Base-by-base conservation (phyloP, 164 flowering plant genomes). In the Piper betle region DNA sequence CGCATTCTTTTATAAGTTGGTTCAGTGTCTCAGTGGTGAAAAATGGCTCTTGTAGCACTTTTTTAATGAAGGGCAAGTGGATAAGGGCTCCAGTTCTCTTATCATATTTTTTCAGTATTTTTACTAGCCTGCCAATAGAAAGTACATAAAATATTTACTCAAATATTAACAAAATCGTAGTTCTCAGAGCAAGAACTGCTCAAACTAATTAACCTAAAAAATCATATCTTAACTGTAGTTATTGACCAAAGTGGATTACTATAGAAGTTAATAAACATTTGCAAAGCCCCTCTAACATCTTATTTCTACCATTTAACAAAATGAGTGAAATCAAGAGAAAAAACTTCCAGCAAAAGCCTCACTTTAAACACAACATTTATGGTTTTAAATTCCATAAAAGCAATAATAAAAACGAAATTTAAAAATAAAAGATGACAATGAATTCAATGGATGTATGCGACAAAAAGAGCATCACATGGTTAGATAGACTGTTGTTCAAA, bases 81-180 rank as follows among this genome's bases (percentile, higher is more conserved):
- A 89, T 62, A 41, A 85, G 60, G 52, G 68, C 87, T 37, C 97
- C 97, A 0, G 97, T 89, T 74, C 96, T 76, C 73, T 89, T 89
- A 53, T 89, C 96, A 64, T 82, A 86, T 73, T 89, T 89, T 79
- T 89, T 89, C 75, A 89, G 69, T 68, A 89, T 89, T 68, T 87
- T 89, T 48, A 82, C 74, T 0, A 89, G 73, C 94, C 96, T 89
- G 53, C 33, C 50, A 43, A 43, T 15, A 8, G 12, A 43, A 43
- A 8, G 50, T 8, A 7, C 12, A 43, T 10, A 43, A 43, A n/a
- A 2, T 2, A 15, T 8, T 43, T 8, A 8, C 8, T 8, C 2
- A 7, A 43, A 43, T 10, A 15, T 15, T 6, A 43, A 8, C 12
- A 43, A 43, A 10, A 43, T 8, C 12, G 8, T 6, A 43, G 12